Conservation (phyloP, 2,329 filamentous ascomycete species). For the Aphanocladium album region DNA sequence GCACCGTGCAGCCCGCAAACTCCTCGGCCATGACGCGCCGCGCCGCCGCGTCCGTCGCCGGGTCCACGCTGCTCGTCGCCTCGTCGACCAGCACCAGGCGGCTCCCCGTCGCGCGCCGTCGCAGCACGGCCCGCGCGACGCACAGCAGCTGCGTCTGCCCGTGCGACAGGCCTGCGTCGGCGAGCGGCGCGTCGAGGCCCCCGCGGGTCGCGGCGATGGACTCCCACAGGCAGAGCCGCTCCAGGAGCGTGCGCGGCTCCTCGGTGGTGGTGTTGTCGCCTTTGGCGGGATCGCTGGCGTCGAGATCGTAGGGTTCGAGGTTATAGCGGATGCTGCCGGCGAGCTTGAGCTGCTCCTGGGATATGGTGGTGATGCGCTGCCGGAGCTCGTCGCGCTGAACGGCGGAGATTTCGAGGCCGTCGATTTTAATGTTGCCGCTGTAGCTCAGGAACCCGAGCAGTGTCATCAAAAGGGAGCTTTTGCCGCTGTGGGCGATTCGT, state of each 20-base stretch:
- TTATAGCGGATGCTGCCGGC: constrained; percentile 1
- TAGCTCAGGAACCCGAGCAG: not conserved
- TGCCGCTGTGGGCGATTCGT: constrained; percentile 8
- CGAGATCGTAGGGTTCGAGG: not conserved
- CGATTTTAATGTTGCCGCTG: not conserved
- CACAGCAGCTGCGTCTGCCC: not conserved
- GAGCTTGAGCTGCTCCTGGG: constrained; percentile 10
- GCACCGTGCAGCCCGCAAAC: not conserved
- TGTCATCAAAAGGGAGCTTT: constrained; percentile 15
- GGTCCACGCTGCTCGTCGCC: not conserved
- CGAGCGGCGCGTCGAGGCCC: not conserved
- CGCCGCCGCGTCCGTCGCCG: not conserved
- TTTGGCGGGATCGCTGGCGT: too few species aligned
- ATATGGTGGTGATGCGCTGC: constrained; percentile 12
- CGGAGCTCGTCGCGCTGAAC: constrained; percentile 10
- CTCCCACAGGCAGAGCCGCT: not conserved
- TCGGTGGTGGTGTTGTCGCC: not conserved
- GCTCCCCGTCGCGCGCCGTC: not conserved
- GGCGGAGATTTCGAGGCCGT: not conserved
- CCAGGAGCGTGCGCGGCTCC: not conserved
- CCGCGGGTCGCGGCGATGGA: not conserved
- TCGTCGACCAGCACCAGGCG: not conserved
- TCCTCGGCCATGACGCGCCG: not conserved
- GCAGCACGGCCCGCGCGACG: not conserved
- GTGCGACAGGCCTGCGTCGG: not conserved